Conservation (phyloP, 2,329 filamentous ascomycete species). For the Colletotrichum nymphaeae region DNA sequence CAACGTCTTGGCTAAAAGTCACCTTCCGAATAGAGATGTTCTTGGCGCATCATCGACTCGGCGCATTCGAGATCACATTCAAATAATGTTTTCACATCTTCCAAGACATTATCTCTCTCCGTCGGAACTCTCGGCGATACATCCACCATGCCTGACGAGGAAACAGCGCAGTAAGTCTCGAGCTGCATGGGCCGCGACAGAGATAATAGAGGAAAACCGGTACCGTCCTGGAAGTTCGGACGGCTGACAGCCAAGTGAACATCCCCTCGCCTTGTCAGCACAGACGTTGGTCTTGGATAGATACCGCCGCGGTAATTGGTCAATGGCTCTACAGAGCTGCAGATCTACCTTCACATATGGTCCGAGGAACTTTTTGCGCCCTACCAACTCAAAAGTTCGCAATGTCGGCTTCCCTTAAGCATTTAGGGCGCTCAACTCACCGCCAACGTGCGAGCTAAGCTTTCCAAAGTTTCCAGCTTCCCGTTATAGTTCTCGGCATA, state of each 20-base stretch:
- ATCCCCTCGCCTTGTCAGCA: neutral
- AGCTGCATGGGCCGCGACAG: neutral
- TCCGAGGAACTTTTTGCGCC: neutral
- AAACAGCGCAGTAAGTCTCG: neutral
- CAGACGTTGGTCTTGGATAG: neutral
- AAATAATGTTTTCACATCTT: neutral
- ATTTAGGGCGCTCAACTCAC: neutral
- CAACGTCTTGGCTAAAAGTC: conserved; percentile 26
- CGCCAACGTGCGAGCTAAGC: neutral
- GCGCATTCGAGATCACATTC: neutral
- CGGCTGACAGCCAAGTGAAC: neutral
- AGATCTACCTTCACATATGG: neutral
- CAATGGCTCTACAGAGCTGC: neutral
- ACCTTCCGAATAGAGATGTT: conserved; percentile 19
- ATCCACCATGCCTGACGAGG: neutral
- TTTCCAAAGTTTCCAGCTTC: neutral
- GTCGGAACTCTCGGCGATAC: neutral
- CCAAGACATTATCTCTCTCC: neutral
- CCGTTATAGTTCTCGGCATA: conserved; percentile 21
- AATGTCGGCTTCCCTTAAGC: neutral
- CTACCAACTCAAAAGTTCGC: neutral
- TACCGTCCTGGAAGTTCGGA: neutral
- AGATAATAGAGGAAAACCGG: neutral
- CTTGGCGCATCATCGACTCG: conserved; percentile 5
- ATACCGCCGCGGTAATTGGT: neutral